Conservation (phyloP, 1,284 basidiomycete species). For the Pyrrhoderma lamaoense region DNA sequence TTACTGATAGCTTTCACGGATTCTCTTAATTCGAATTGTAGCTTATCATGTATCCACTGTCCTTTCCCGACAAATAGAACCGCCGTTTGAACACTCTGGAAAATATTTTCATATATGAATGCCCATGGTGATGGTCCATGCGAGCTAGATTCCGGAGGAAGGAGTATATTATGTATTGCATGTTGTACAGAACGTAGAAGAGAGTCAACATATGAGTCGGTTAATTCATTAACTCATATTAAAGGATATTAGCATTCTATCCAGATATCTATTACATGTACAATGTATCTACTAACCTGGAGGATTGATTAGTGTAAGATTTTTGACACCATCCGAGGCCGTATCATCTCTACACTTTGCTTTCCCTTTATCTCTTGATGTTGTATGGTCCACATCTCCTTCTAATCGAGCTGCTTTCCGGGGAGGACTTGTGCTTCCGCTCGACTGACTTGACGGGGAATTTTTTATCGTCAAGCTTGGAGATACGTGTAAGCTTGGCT, state of each 20-base stretch:
- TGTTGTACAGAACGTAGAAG: constrained; percentile 5
- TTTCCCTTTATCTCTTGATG: constrained; percentile 15
- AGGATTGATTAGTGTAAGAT: constrained; percentile 8
- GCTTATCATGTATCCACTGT: constrained; percentile 17
- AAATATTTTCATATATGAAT: constrained; percentile 10
- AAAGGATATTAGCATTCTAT: not conserved
- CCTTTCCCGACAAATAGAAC: constrained; percentile 15
- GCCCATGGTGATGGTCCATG: not conserved
- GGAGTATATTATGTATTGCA: constrained; percentile 9
- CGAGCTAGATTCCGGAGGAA: not conserved
- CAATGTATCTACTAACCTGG: constrained; percentile 6
- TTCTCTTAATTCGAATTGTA: constrained; percentile 12
- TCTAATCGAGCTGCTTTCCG: constrained; percentile 16
- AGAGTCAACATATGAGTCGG: constrained; percentile 6
- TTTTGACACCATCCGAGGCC: constrained; percentile 5
- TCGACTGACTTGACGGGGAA: not conserved
- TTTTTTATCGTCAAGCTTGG: not conserved
- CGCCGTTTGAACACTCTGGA: constrained; percentile 6
- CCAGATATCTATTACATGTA: too few relatives aligned
- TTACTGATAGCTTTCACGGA: constrained; percentile 1
- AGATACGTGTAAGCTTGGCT: constrained; percentile 5
- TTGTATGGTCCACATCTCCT: constrained; percentile 16
- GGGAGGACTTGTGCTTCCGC: constrained; percentile 13
- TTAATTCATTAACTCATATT: constrained; percentile 1
- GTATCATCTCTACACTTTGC: constrained; percentile 1